Conservation (phyloP, 2,329 filamentous ascomycete species). For the Neoscytalidium dimidiatum region DNA sequence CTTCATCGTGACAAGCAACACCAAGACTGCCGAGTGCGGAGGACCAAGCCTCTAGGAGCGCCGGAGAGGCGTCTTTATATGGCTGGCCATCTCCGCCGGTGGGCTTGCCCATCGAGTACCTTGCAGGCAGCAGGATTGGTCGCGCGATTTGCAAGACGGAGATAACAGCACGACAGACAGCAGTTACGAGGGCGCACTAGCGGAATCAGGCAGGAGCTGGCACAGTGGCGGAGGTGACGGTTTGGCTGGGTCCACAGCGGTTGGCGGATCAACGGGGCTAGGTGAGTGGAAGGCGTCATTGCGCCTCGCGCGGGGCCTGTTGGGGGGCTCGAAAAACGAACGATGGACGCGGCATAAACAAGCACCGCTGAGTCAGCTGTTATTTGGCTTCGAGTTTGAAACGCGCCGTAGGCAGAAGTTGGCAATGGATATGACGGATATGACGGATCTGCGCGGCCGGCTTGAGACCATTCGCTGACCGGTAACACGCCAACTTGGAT, state of each 20-base stretch:
- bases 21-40: background rate
- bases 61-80: background rate
- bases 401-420: background rate
- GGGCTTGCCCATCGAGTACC: background rate
- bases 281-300: background rate
- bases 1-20: constrained; percentile 14
- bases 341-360: background rate
- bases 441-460: background rate
- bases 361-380: background rate
- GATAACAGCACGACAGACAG: constrained; percentile 6
- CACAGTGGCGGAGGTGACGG: background rate
- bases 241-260: background rate
- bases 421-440: background rate
- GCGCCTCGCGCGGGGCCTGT: background rate
- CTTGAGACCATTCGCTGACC: background rate
- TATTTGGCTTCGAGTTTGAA: background rate
- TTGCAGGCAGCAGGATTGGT: background rate
- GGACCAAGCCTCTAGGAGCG: background rate
- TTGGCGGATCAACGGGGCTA: background rate
- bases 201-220: constrained; percentile 6
- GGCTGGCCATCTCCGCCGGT: background rate
- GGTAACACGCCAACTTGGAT: background rate
- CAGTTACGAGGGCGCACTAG: background rate
- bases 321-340: too few species aligned
- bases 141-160: background rate